These are phyloP conservation scores for Xylaria curta DNA, from an alignment of 495 filamentous ascomycete genomes.

Conservation along the genomic window DNA sequence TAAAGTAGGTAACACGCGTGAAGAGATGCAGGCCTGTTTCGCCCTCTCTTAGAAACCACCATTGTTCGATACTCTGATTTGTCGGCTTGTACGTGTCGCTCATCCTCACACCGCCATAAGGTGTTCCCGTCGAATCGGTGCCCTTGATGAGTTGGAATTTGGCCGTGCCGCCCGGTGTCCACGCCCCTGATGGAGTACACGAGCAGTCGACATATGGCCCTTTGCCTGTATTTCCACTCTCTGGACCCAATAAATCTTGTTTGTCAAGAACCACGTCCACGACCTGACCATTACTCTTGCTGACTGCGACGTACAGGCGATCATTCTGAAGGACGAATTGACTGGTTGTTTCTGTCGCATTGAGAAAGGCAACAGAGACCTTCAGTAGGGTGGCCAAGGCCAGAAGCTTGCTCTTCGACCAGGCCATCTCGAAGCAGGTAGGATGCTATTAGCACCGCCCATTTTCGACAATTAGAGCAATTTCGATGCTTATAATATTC, in stretches of 20 bases:
- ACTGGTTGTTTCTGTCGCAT: slow-evolving; percentile 37
- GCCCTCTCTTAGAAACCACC: slow-evolving; percentile 62
- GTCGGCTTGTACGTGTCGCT: slow-evolving; percentile 59
- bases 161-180: slow-evolving; percentile 56
- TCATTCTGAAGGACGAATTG: slow-evolving; percentile 52
- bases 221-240: slow-evolving; percentile 53
- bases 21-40: slow-evolving; percentile 64
- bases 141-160: slow-evolving; percentile 55
- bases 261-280: slow-evolving; percentile 53
- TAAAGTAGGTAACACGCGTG: slow-evolving; percentile 60
- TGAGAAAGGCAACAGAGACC: slow-evolving; percentile 30
- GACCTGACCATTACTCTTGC: slow-evolving; percentile 52
- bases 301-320: slow-evolving; percentile 52
- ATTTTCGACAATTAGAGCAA: background rate
- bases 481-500: background rate
- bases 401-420: slow-evolving; percentile 18
- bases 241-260: slow-evolving; percentile 56
- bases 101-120: slow-evolving; percentile 59
- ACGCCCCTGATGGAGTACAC: slow-evolving; percentile 60
- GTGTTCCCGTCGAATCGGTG: slow-evolving; percentile 52
- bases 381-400: slow-evolving; percentile 20
- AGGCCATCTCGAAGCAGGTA: slow-evolving; percentile 16
- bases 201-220: slow-evolving; percentile 66
- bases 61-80: slow-evolving; percentile 60
- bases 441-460: background rate